phyloP scores from a whole-genome alignment of 1,139 yeast genomes.

The Pichia sp. region DNA sequence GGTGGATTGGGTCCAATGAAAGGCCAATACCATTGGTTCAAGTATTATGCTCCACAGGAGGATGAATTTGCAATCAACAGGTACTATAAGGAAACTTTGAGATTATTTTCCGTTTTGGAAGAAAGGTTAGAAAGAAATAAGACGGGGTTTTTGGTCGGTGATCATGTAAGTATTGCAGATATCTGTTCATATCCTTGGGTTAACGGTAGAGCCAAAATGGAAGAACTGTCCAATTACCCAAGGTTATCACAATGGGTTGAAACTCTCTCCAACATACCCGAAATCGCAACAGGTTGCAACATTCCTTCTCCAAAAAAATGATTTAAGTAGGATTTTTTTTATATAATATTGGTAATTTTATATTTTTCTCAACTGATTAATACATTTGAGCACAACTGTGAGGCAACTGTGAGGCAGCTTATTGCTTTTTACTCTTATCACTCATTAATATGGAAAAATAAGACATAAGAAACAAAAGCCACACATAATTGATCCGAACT shows the following conservation, averaged over 20 bases:
- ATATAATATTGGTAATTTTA: too few species aligned
- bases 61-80: constrained; percentile 46
- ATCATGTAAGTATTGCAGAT: constrained; percentile 48
- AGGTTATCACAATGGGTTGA: constrained; percentile 35
- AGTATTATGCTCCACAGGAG: constrained; percentile 34
- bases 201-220: constrained; percentile 14
- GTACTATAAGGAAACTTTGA: constrained; percentile 40
- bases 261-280: constrained; percentile 31
- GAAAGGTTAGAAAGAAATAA: constrained; percentile 36
- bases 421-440: too few species aligned
- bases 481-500: too few species aligned
- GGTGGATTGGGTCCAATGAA: constrained; percentile 57
- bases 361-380: too few species aligned
- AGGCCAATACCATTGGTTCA: constrained; percentile 49
- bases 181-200: constrained; percentile 38
- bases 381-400: too few species aligned
- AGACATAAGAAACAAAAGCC: too few species aligned
- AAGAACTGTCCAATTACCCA: constrained; percentile 22
- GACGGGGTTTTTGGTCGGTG: constrained; percentile 47
- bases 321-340: too few species aligned
- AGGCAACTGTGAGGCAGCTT: too few species aligned
- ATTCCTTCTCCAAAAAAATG: constrained; percentile 8
- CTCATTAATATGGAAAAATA: too few species aligned
- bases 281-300: constrained; percentile 30
- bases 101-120: constrained; percentile 48